Evolutionary conservation across 306 rosid species (phyloP).

Genomic region (Acacia melanoxylon): DNA sequence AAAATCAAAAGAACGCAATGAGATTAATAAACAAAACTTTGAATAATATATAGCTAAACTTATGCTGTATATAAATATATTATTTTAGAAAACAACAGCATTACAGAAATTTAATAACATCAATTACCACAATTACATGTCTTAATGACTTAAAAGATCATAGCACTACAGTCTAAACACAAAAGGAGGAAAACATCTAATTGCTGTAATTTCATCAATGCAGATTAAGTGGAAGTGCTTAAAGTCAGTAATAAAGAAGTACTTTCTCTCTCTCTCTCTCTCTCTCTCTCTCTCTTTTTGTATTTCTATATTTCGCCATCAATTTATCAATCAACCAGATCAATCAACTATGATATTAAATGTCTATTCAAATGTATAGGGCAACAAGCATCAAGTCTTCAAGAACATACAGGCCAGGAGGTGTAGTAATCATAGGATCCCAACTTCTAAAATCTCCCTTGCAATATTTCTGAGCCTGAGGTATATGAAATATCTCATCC

Average conservation of each 20-base stretch:
- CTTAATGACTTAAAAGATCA: neutral
- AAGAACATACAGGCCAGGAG: constrained; percentile 89
- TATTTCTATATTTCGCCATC: neutral
- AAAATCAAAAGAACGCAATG: neutral
- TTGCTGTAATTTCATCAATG: constrained; percentile 4
- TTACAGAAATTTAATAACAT: neutral
- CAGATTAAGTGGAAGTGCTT: neutral
- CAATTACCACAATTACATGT: neutral
- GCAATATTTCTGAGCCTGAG: constrained; percentile 81
- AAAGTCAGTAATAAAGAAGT: neutral
- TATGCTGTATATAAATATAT: neutral
- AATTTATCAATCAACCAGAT: constrained; percentile 15
- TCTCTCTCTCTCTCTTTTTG: neutral
- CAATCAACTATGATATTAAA: neutral
- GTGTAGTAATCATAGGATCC: constrained; percentile 98
- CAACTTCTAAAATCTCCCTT: constrained; percentile 82
- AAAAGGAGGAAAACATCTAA: neutral
- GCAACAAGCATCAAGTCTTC: neutral
- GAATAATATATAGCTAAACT: neutral
- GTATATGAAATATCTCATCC: constrained; percentile 96
- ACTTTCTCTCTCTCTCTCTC: neutral
- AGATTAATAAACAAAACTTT: neutral
- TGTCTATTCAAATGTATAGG: neutral
- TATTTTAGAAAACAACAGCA: neutral
- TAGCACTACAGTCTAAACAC: neutral